Evolutionary conservation across 1,139 yeast genomes (phyloP).

Genomic region (Hanseniaspora uvarum): DNA sequence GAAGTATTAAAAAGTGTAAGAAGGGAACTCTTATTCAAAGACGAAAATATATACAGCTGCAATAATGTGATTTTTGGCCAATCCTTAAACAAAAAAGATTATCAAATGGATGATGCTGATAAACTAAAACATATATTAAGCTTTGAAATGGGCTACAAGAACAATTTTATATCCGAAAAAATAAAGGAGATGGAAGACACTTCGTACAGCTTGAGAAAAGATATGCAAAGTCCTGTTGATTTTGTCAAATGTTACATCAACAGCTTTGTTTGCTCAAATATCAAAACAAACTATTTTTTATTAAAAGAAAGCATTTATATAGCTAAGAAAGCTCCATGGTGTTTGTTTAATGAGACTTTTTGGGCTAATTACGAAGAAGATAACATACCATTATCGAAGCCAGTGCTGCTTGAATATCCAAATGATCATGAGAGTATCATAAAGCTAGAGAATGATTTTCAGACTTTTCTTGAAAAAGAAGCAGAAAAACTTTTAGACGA

Average conservation of each 20-base stretch:
- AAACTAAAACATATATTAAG: constrained; percentile 22
- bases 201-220: constrained; percentile 20
- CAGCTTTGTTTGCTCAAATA: constrained; percentile 26
- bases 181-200: constrained; percentile 25
- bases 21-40: neutral
- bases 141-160: constrained; percentile 19
- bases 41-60: neutral
- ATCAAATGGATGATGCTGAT: constrained; percentile 17
- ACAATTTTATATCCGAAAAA: constrained; percentile 20
- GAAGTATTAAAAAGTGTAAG: neutral
- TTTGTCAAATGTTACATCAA: constrained; percentile 22
- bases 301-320: constrained; percentile 22
- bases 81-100: neutral
- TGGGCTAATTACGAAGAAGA: constrained; percentile 2
- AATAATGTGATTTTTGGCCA: neutral
- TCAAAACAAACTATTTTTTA: constrained; percentile 25
- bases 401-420: neutral
- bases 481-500: neutral
- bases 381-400: neutral
- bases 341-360: constrained; percentile 11
- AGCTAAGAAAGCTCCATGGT: constrained; percentile 23
- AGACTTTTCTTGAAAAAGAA: neutral
- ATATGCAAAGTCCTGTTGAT: neutral
- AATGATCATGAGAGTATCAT: neutral
- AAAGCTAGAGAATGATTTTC: neutral